phyloP scores from a whole-genome alignment of 108 stramenopile genomes.

The Skeletonema potamos region DNA sequence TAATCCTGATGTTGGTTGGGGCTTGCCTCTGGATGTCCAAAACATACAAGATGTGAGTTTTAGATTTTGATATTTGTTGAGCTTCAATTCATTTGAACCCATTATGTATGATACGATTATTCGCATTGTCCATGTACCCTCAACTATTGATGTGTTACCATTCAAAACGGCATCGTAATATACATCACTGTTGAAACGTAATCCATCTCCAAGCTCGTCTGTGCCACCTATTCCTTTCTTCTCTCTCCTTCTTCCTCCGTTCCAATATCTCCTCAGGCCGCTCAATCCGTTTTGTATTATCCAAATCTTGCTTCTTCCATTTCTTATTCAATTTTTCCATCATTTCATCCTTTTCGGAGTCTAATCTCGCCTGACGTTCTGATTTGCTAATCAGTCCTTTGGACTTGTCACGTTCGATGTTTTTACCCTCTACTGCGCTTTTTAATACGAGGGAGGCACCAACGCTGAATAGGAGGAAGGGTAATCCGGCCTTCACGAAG shows the following conservation, averaged over 20 bases:
- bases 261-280: conserved; percentile 87
- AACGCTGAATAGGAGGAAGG: conserved; percentile 79
- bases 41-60: too few species aligned
- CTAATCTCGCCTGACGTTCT: conserved; percentile 75
- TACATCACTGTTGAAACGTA: conserved; percentile 29
- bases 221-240: conserved; percentile 81
- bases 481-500: conserved; percentile 74
- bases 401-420: conserved; percentile 73
- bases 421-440: conserved; percentile 83
- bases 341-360: conserved; percentile 85
- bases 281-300: conserved; percentile 89
- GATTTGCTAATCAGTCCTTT: conserved; percentile 77
- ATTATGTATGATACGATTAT: too few species aligned
- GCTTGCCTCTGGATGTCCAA: too few species aligned
- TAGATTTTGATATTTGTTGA: too few species aligned
- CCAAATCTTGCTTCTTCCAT: conserved; percentile 67
- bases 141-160: too few species aligned
- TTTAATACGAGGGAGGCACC: conserved; percentile 78
- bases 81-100: too few species aligned
- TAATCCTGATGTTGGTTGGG: too few species aligned
- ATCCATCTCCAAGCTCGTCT: conserved; percentile 56
- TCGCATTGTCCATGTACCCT: too few species aligned
- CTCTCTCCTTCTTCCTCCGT: conserved; percentile 72
- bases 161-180: too few species aligned
- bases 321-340: conserved; percentile 79